Conservation (phyloP, 495 filamentous ascomycete genomes). For the Penicillium longicatenatum region DNA sequence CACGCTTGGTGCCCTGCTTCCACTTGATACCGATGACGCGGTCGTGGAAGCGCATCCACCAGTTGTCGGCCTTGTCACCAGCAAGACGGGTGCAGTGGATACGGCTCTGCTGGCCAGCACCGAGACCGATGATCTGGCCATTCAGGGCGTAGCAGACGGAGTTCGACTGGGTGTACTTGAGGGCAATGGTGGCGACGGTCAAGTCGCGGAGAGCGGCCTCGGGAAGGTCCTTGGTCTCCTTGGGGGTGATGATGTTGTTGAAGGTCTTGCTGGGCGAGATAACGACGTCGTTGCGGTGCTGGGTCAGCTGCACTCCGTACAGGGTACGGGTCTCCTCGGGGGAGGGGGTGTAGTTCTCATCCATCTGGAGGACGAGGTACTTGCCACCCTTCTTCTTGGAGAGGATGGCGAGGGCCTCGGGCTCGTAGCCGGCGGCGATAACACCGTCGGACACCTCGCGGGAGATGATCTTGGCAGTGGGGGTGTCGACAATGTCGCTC, state of each 20-base stretch:
- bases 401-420: slow-evolving; percentile 84
- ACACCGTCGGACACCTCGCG: slow-evolving; percentile 97
- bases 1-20: slow-evolving; percentile 94
- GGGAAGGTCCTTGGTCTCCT: slow-evolving; percentile 69
- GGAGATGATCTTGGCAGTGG: slow-evolving; percentile 94
- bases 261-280: slow-evolving; percentile 85
- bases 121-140: slow-evolving; percentile 91
- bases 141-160: slow-evolving; percentile 97
- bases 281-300: slow-evolving; percentile 88
- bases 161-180: slow-evolving; percentile 98
- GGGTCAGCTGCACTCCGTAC: slow-evolving; percentile 81
- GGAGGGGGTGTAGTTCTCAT: slow-evolving; percentile 78
- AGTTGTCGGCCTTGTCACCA: slow-evolving; percentile 99
- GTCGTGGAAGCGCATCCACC: slow-evolving; percentile 98
- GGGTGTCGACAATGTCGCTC: slow-evolving; percentile 82
- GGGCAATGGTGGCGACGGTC: slow-evolving; percentile 91
- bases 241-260: slow-evolving; percentile 78
- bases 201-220: slow-evolving; percentile 85
- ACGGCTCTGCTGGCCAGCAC: slow-evolving; percentile 93
- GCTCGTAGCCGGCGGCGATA: slow-evolving; percentile 83
- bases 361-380: slow-evolving; percentile 95
- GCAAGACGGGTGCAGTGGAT: slow-evolving; percentile 98
- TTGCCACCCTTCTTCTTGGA: slow-evolving; percentile 98
- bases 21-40: slow-evolving; percentile 84
- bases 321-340: slow-evolving; percentile 78